Base-by-base conservation (phyloP, 768 basidiomycete species). In the Macrolepiota fuliginosa region DNA sequence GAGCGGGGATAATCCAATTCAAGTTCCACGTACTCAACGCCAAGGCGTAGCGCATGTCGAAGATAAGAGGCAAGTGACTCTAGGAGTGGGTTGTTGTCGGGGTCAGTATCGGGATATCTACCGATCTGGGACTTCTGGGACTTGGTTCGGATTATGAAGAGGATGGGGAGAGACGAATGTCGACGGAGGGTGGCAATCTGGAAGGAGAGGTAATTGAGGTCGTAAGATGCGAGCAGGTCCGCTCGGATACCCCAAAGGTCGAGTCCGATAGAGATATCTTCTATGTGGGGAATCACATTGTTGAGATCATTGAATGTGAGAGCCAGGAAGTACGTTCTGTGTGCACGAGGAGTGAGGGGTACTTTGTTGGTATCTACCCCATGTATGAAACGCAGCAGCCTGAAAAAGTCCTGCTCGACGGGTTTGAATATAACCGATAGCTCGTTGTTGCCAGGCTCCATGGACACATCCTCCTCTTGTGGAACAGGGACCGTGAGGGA, bases 201-300 rank as follows among this genome's bases (percentile, higher is more conserved):
- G 9, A 79, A 77, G 1, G 84, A 79, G 49, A 93, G 87, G 67
- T 88, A 91, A 3, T 76, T 71, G 36, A 55, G 65, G 54, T 71
- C 69, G 50, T 65, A 64, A 3, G 67, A 83, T 3, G 79, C 80
- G 17, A 93, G 78, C 12, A 92, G 78, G 68, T 93, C 91, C 10
- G 88, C 88, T 12, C 91, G 86, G 12, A 92, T 71, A 70, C 92
- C 91, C 66, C 92, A 76, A 0, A 89, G 89, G 67, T 92, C 90
- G 7, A 85, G 86, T 9, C 91, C 91, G 1, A 77, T 74, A 1
- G 80, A 83, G 54, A 93, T 69, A 40, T 84, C 82, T 29, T 85
- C 80, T 25, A 92, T 75, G 51, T 80, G 65, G 4, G 74, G 73
- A 51, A 90, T 73, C 0, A 84, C 83, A 3, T 83, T 80, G 15